These are phyloP conservation scores for Sonneratia alba DNA, from an alignment of 345 rosid species.

Conservation along the genomic window DNA sequence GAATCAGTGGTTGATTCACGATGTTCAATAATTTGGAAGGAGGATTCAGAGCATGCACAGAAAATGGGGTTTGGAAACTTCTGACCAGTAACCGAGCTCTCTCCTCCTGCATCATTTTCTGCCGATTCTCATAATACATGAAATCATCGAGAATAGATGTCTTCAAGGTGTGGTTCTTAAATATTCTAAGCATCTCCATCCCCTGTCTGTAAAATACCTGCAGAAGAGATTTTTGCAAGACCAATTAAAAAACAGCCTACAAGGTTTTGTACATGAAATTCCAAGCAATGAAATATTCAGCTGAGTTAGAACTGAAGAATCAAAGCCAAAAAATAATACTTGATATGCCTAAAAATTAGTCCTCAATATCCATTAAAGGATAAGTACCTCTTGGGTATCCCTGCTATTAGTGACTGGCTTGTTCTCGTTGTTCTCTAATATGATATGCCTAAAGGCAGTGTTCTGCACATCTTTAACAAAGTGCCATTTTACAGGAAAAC, in stretches of 20 bases:
- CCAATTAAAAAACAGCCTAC: neutral
- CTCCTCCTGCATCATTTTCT: slow-evolving; percentile 75
- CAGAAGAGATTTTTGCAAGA: slow-evolving; percentile 7
- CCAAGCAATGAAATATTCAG: neutral
- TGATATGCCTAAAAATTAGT: neutral
- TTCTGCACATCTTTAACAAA: slow-evolving; percentile 79
- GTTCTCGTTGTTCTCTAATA: slow-evolving; percentile 84
- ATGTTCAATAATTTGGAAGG: slow-evolving; percentile 18
- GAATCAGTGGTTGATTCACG: slow-evolving; percentile 6
- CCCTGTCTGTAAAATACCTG: slow-evolving; percentile 81
- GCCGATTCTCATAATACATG: slow-evolving; percentile 67
- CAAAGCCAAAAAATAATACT: neutral
- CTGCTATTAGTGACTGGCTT: too few species aligned
- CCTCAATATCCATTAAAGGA: neutral
- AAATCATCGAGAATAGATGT: slow-evolving; percentile 82
- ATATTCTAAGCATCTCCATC: slow-evolving; percentile 63
- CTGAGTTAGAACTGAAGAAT: neutral
- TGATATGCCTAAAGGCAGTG: slow-evolving; percentile 66
- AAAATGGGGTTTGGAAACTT: slow-evolving; percentile 33
- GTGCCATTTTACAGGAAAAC: slow-evolving; percentile 94
- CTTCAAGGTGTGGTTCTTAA: slow-evolving; percentile 45
- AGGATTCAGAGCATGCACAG: slow-evolving; percentile 31
- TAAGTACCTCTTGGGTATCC: slow-evolving; percentile 90
- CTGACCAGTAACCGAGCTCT: slow-evolving; percentile 36
- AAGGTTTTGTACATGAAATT: neutral